Percentiles rank a stretch among this genome's conserved stretches.
Evolutionary conservation across 2,329 filamentous ascomycete genomes (phyloP).

Genomic region (Fonsecaea multimorphosa): DNA sequence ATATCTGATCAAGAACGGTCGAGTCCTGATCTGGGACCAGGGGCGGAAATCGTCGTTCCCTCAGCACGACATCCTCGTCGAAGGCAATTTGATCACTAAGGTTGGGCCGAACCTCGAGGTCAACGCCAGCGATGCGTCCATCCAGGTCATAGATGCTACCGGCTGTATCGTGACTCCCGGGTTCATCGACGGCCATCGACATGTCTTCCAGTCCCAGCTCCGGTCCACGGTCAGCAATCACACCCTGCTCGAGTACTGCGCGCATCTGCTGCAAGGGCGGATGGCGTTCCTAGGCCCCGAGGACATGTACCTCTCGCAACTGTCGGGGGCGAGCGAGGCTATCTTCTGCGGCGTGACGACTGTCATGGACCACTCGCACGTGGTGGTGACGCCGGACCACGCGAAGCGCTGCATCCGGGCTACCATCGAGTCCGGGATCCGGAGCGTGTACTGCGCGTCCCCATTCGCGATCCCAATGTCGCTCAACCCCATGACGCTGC

Average conservation of each 20-base stretch:
- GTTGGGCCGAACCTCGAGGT: conserved; percentile 11
- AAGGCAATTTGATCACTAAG: conserved; percentile 13
- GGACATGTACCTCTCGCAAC: conserved; percentile 53
- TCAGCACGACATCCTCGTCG: conserved; percentile 22
- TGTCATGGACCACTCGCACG: conserved; percentile 45
- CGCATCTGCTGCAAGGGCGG: conserved; percentile 50
- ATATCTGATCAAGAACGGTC: conserved; percentile 17
- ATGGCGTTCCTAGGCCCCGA: conserved; percentile 45
- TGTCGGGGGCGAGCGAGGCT: conserved; percentile 21
- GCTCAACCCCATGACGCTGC: conserved; percentile 21
- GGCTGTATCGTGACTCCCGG: conserved; percentile 42
- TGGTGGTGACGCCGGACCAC: conserved; percentile 37
- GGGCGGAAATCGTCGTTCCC: conserved; percentile 2
- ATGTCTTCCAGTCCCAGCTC: conserved; percentile 53
- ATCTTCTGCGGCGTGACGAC: conserved; percentile 34
- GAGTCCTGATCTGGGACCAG: not conserved
- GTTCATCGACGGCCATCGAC: conserved; percentile 45
- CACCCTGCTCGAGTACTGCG: conserved; percentile 50
- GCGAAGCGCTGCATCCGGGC: conserved; percentile 40
- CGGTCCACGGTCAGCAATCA: conserved; percentile 48
- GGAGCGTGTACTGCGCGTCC: conserved; percentile 41
- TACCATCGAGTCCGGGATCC: conserved; percentile 41
- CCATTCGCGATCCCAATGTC: conserved; percentile 25
- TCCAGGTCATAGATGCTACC: conserved; percentile 48
- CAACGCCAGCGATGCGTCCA: conserved; percentile 7